phyloP scores from a whole-genome alignment of 1,284 basidiomycete genomes.

The Ustilago vetiveriae region DNA sequence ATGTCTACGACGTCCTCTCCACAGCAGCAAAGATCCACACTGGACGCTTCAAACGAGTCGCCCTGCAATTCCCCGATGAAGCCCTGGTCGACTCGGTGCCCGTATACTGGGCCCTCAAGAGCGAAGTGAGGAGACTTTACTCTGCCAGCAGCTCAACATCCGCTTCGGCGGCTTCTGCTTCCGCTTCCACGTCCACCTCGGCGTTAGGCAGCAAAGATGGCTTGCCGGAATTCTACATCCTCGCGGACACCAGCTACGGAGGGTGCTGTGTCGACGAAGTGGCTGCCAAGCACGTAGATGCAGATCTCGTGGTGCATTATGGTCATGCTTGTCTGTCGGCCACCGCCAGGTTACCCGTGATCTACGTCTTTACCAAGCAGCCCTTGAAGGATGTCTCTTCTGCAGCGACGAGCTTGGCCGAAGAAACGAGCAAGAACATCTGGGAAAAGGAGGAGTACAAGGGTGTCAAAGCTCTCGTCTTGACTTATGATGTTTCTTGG shows the following conservation, averaged over 20 bases:
- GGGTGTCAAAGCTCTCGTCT: conserved; percentile 68
- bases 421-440: conserved; percentile 19
- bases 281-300: conserved; percentile 90
- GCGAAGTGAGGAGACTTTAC: conserved; percentile 68
- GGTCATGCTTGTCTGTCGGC: conserved; percentile 91
- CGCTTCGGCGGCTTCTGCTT: neutral
- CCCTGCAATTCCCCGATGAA: conserved; percentile 96
- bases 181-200: conserved; percentile 7
- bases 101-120: conserved; percentile 79
- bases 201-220: neutral
- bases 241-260: conserved; percentile 97
- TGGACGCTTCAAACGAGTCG: conserved; percentile 66
- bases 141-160: neutral
- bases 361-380: conserved; percentile 84
- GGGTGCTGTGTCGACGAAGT: conserved; percentile 98
- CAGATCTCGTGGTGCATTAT: conserved; percentile 91
- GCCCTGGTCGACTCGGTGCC: conserved; percentile 86
- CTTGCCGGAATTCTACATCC: conserved; percentile 75
- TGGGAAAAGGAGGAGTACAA: neutral
- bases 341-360: conserved; percentile 80
- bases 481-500: conserved; percentile 85
- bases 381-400: conserved; percentile 69
- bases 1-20: conserved; percentile 56
- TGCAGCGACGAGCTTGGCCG: conserved; percentile 30
- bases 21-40: conserved; percentile 43